Percentiles rank a stretch among this genome's conserved stretches.
Conservation (phyloP, 805 yeast genomes). For the Starmerella etchellsii region DNA sequence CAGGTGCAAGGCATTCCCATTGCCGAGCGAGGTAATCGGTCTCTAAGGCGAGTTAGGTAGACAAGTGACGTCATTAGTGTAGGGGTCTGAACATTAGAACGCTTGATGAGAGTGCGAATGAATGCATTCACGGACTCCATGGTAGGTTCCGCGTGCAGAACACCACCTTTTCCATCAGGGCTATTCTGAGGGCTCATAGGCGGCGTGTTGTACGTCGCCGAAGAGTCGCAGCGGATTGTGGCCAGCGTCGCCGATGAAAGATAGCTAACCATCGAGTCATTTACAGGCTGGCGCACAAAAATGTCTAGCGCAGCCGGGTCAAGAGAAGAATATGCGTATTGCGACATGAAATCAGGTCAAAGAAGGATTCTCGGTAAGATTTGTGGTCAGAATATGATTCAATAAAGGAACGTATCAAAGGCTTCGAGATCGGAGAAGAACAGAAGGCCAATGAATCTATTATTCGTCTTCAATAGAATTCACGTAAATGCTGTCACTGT, state of each 20-base stretch:
- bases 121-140: constrained; percentile 33
- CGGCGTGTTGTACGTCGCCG: constrained; percentile 17
- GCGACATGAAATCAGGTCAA: background rate
- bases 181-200: constrained; percentile 19
- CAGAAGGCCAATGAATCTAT: too few species aligned
- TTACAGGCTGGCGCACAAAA: constrained; percentile 32
- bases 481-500: background rate
- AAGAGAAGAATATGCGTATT: constrained; percentile 6
- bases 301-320: constrained; percentile 30
- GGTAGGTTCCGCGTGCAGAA: constrained; percentile 21
- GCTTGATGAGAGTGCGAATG: constrained; percentile 56
- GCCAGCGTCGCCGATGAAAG: constrained; percentile 31
- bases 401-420: too few species aligned
- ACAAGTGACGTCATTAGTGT: constrained; percentile 88
- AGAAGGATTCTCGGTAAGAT: background rate
- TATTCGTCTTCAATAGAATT: too few species aligned
- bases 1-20: constrained; percentile 81
- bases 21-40: constrained; percentile 71
- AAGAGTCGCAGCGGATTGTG: constrained; percentile 29
- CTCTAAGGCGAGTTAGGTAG: constrained; percentile 64
- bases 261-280: constrained; percentile 31
- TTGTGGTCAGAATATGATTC: background rate
- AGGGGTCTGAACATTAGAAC: constrained; percentile 88
- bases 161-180: constrained; percentile 1
- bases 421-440: too few species aligned